Evolutionary conservation across 2,329 filamentous ascomycete species (phyloP), one percentile per base, ranked within the genome.

Genomic region (Clarireedia sp.): DNA sequence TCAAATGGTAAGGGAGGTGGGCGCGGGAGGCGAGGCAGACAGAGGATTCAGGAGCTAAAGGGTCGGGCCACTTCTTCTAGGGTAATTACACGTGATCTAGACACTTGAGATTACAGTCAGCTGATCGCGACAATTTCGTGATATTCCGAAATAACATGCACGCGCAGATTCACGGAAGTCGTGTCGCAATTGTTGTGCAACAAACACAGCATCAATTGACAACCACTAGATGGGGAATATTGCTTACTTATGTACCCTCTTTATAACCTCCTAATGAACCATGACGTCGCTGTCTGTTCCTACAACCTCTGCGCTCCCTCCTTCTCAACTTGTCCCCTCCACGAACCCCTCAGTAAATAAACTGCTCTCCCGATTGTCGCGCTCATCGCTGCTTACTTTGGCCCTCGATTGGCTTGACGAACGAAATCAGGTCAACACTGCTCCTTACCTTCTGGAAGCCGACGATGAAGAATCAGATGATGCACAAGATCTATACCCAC

Each of bases 391-490:
- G 21, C 72, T 94, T 24, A 80, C 83, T 0, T 78, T 95, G 8
- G 86, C 80, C 0, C 77, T 90, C 21, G 79, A 86, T 72, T 95
- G 90, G 90, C 81, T 95, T 3, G 81, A 86, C 56, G 80, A 85
- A 48, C 74, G 77, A 60, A 85, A 87, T 60, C 74, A 82, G 41
- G 70, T 77, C 4, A 73, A 79, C 17, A 85, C 80, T 44, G 74
- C 74, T 1, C 86, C 86, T 0, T 82, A 78, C 66, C 78, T 86
- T 10, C 26, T 51, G n/a, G 44, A 60, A 8, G 72, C 77, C 16
- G 19, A 52, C 7, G 72, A 74, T 7, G 74, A 78, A 0, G 77
- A 81, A 10, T 55, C 52, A 16, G 79, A 82, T 1, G 80, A 86
- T 54, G 75, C 75, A 36, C 77, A 82, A 57, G 85, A 86, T 60